Base-by-base conservation (phyloP, 371 early-diverging fungal species). In the Mortierella sp. region DNA sequence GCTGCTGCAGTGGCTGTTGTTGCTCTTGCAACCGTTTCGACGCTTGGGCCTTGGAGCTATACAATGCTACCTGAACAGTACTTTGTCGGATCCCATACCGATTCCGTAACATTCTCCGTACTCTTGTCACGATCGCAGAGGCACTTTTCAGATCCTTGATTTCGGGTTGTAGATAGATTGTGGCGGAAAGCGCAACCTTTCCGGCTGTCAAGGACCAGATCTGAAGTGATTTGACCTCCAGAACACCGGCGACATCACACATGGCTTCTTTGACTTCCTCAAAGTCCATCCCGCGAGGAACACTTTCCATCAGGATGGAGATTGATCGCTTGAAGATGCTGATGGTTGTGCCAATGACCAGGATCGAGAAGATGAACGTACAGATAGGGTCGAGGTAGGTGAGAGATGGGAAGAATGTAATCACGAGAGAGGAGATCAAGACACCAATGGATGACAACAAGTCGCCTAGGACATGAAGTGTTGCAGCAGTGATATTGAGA, bases 391-490 rank as follows among this genome's bases (percentile, higher is more conserved):
- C 95, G 31, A 93, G 89, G 64, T 90, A 84, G 16, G 90, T 87
- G 47, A 76, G 68, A 16, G 71, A 67, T 7, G 94, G 94, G 52
- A 87, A 85, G 61, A 91, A 82, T 43, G 86, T 86, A n/a, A 94
- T 88, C 41, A 93, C 74, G 19, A 90, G 80, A 8, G 93, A 87
- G 2, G 96, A 94, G 46, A 94, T 87, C 38, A 96, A 74, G 6
- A 96, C 95, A n/a, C 96, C 96, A 38, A 94, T 74, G 6, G 94
- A 93, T 0, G 91, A 91, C 23, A 95, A 78, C 18, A 95, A 73
- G 74, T 96, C 96, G 14, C 95, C 95, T 31, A 96, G 76, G 27
- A 94, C 94, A 78, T 96, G 95, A 54, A 91, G 81, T 19, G 88
- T 85, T 12, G 93, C 91, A 30, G 93, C 90, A 30, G 88, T 82